Evolutionary conservation across 2,329 filamentous ascomycete genomes (phyloP).

Genomic region (Microcyclosporella mali): DNA sequence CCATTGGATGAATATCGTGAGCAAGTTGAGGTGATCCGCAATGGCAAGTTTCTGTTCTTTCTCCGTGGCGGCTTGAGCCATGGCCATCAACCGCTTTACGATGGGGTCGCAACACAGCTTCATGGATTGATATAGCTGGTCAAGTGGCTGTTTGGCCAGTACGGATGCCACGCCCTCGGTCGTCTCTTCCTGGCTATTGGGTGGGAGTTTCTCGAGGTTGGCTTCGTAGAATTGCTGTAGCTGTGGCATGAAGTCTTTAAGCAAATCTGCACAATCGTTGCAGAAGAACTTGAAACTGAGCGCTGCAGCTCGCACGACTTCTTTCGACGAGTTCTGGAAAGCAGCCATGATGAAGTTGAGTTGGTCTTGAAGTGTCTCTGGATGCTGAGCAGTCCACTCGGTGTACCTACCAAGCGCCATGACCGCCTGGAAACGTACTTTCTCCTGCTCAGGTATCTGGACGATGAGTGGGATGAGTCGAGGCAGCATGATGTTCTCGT

Average conservation of each 20-base stretch:
- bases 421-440: constrained; percentile 95
- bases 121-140: constrained; percentile 74
- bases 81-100: constrained; percentile 73
- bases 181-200: constrained; percentile 85
- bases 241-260: constrained; percentile 76
- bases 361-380: constrained; percentile 84
- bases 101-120: constrained; percentile 93
- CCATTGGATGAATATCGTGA: constrained; percentile 81
- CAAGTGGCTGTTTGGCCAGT: constrained; percentile 74
- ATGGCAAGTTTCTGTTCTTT: constrained; percentile 79
- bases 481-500: constrained; percentile 80
- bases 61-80: constrained; percentile 78
- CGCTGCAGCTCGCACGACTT: constrained; percentile 85
- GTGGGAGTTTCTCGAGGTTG: constrained; percentile 77
- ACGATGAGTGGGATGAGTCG: constrained; percentile 90
- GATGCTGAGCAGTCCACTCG: constrained; percentile 92
- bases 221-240: constrained; percentile 89
- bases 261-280: constrained; percentile 81
- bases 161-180: constrained; percentile 93
- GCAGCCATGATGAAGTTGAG: constrained; percentile 93
- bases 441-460: constrained; percentile 91
- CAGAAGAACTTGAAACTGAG: constrained; percentile 97
- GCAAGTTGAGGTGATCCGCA: constrained; percentile 87
- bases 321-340: constrained; percentile 80
- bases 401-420: constrained; percentile 97